Percentiles rank a stretch among this genome's conserved stretches.
Evolutionary conservation across 1,139 yeast genomes (phyloP).

Genomic region (Candida frijolesensis): DNA sequence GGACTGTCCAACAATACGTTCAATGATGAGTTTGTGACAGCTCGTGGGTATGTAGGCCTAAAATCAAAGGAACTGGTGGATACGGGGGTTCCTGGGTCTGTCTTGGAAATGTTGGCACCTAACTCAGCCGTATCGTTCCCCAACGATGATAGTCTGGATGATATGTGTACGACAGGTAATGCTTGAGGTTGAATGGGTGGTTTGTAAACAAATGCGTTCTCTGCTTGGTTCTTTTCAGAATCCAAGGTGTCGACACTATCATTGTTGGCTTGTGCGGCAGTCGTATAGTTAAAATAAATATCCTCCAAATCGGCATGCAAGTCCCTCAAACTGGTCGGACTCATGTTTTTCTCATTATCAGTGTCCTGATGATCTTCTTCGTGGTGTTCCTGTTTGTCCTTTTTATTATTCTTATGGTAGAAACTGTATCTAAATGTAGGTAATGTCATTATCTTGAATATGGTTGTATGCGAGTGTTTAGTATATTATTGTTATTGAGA

Average conservation of each 20-base stretch:
- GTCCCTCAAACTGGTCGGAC: slow-evolving; percentile 23
- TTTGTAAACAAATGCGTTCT: slow-evolving; percentile 10
- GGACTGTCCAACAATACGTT: slow-evolving; percentile 41
- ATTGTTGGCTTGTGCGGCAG: slow-evolving; percentile 16
- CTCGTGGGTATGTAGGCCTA: slow-evolving; percentile 19
- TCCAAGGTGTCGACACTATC: slow-evolving; percentile 38
- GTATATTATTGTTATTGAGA: background rate
- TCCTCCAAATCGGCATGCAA: slow-evolving; percentile 35
- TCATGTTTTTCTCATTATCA: background rate
- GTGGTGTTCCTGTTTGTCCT: background rate
- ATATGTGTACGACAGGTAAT: slow-evolving; percentile 26
- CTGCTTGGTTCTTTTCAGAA: slow-evolving; percentile 17
- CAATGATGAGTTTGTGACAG: slow-evolving; percentile 38
- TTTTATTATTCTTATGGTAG: slow-evolving; percentile 1
- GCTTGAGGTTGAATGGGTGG: slow-evolving; percentile 10
- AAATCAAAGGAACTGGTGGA: slow-evolving; percentile 34
- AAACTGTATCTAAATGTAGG: slow-evolving; percentile 4
- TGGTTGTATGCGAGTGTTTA: background rate
- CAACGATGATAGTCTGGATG: slow-evolving; percentile 34
- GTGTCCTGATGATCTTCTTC: background rate
- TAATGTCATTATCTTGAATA: slow-evolving; percentile 1
- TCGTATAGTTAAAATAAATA: slow-evolving; percentile 34
- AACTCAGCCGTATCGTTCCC: slow-evolving; percentile 19
- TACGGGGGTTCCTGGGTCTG: slow-evolving; percentile 35
- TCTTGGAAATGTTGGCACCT: slow-evolving; percentile 17